Evolutionary conservation across 2,329 filamentous ascomycete species (phyloP).

Genomic region (Sporothrix pallida): DNA sequence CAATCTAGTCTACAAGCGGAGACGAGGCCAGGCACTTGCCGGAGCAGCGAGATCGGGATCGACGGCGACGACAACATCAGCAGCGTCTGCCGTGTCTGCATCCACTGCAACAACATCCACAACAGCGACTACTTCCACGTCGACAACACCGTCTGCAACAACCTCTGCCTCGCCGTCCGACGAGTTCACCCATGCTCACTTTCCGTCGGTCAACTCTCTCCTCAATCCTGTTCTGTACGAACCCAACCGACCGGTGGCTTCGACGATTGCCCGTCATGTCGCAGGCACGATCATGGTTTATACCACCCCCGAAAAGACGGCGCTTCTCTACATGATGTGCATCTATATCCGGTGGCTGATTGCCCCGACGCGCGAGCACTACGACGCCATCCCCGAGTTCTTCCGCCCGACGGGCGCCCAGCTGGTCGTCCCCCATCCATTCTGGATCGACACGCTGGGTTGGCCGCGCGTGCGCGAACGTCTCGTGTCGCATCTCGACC

Average conservation of each 20-base stretch:
- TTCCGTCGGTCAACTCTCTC: conserved; percentile 32
- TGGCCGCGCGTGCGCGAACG: conserved; percentile 34
- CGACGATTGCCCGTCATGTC: conserved; percentile 26
- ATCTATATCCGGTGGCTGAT: conserved; percentile 34
- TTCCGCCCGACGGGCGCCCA: conserved; percentile 31
- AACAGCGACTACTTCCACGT: neutral
- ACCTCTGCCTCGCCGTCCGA: neutral
- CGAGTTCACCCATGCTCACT: conserved; percentile 16
- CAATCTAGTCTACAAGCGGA: neutral
- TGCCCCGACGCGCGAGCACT: conserved; percentile 29
- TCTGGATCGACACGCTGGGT: conserved; percentile 34
- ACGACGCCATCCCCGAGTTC: conserved; percentile 35
- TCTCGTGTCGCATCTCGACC: conserved; percentile 31
- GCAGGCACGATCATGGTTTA: conserved; percentile 27
- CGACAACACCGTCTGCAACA: neutral
- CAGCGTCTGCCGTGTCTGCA: neutral
- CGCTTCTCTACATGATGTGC: conserved; percentile 33
- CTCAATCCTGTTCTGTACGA: conserved; percentile 32
- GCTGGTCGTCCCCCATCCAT: conserved; percentile 33
- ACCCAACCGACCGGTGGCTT: conserved; percentile 12
- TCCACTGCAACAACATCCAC: neutral
- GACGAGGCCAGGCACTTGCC: neutral
- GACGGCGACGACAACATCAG: neutral
- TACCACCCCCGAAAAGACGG: conserved; percentile 30
- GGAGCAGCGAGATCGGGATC: neutral